Base-by-base conservation (phyloP, 2,329 filamentous ascomycete genomes). In the Didymosphaeria variabile region DNA sequence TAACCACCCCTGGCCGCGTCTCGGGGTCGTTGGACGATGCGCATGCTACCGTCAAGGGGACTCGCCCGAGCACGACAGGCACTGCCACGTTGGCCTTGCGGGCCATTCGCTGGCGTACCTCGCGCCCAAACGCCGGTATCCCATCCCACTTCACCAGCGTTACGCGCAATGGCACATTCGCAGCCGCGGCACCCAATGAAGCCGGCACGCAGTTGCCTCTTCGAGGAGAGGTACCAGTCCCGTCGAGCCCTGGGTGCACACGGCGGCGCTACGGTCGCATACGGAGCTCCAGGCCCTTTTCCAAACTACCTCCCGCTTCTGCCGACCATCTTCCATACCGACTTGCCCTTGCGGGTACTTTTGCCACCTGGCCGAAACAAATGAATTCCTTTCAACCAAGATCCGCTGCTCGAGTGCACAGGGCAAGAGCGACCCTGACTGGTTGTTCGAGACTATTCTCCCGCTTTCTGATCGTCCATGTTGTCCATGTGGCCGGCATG, bases 211-310 rank as follows among this genome's bases (percentile, higher is more conserved):
- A 58, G 55, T 55, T 58, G 55, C 59, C 55, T 51, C 23, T 54
- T 54, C 42, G 40, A 49, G 50, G 38, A 12, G 8, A n/a, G 26
- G n/a, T 31, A 31, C 51, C 51, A 55, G 32, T 38, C 52, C 26
- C 32, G 38, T 19, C 26, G 26, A 36, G 32, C 58, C 58, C 60
- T 66, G 21, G n/a, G 31, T 36, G 54, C 61, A 67, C 53, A 63
- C 62, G 65, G 57, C 62, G 65, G 57, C 71, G 68, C 72, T 73
- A 70, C 70, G 67, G 69, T 66, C 61, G 62, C 62, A 55, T 64
- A 60, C 69, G 68, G 70, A 72, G 61, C 65, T 69, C 68, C 64
- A 70, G 66, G 66, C 61, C 63, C 46, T 19, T 46, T 57, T 46
- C 54, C 44, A 63, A 60, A 66, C 62, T 69, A 67, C 68, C 63